Conservation (phyloP, 1,284 basidiomycete species). For the Ustilago shanxiensis region DNA sequence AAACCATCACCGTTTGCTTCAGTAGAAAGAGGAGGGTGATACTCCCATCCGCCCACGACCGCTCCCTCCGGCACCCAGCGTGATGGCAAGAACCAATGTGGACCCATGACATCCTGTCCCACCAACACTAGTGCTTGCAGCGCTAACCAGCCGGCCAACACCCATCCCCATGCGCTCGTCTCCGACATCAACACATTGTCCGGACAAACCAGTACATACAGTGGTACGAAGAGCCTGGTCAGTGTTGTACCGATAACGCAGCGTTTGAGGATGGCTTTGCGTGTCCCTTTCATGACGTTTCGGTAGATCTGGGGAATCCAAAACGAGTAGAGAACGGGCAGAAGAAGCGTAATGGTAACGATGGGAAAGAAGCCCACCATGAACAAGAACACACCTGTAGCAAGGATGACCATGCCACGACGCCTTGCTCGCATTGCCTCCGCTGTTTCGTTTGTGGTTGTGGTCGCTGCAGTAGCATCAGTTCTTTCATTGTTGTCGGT, state of each 20-base stretch:
- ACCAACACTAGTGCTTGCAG: conserved; percentile 78
- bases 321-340: conserved; percentile 80
- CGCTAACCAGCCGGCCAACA: conserved; percentile 76
- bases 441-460: background rate
- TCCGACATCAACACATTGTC: conserved; percentile 86
- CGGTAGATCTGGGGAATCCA: conserved; percentile 88
- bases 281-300: conserved; percentile 79
- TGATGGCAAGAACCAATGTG: conserved; percentile 82
- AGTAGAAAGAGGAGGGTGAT: conserved; percentile 26
- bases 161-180: conserved; percentile 79
- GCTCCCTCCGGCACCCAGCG: conserved; percentile 29
- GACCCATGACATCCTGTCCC: conserved; percentile 82
- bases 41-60: conserved; percentile 30
- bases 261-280: conserved; percentile 77
- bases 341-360: conserved; percentile 72
- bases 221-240: conserved; percentile 78
- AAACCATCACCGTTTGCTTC: background rate
- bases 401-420: conserved; percentile 17
- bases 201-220: conserved; percentile 85
- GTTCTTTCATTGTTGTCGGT: conserved; percentile 11
- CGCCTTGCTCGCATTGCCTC: conserved; percentile 27
- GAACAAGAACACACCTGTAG: conserved; percentile 26
- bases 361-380: conserved; percentile 36
- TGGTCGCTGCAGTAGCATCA: background rate
- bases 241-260: conserved; percentile 84